Conservation (phyloP, 805 yeast species). For the Clavispora carvajalis region DNA sequence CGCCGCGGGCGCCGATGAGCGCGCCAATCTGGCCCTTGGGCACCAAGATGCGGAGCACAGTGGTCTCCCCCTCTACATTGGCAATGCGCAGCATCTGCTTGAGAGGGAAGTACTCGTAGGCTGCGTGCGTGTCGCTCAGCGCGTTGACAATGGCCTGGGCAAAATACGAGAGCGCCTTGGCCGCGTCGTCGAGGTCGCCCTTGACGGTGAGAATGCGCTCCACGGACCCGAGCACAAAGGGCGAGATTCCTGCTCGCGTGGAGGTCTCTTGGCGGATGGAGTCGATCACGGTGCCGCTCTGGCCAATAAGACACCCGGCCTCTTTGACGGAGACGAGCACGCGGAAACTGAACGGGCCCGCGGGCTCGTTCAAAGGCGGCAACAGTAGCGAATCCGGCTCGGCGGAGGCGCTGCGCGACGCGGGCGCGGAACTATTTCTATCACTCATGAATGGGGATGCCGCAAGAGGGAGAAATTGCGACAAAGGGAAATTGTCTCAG, state of each 20-base stretch:
- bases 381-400: constrained; percentile 7
- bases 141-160: constrained; percentile 57
- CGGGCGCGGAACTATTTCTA: not conserved
- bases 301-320: constrained; percentile 87
- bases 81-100: constrained; percentile 53
- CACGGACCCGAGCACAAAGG: constrained; percentile 70
- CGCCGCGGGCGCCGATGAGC: constrained; percentile 79
- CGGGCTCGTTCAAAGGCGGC: constrained; percentile 24
- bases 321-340: constrained; percentile 77
- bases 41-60: constrained; percentile 61
- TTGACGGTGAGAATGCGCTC: constrained; percentile 78
- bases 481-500: too few species aligned
- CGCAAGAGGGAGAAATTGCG: too few species aligned
- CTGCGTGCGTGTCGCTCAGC: constrained; percentile 23
- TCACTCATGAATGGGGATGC: too few species aligned
- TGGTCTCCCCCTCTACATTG: constrained; percentile 45
- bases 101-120: constrained; percentile 53
- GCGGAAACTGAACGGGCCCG: constrained; percentile 38
- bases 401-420: not conserved
- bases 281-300: constrained; percentile 74
- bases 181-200: constrained; percentile 65
- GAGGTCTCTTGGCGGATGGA: constrained; percentile 66
- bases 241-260: constrained; percentile 84
- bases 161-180: constrained; percentile 65
- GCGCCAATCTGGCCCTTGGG: constrained; percentile 88